Conservation (phyloP, 148 eudicot genomes). For the Vaccinium myrtillus region DNA sequence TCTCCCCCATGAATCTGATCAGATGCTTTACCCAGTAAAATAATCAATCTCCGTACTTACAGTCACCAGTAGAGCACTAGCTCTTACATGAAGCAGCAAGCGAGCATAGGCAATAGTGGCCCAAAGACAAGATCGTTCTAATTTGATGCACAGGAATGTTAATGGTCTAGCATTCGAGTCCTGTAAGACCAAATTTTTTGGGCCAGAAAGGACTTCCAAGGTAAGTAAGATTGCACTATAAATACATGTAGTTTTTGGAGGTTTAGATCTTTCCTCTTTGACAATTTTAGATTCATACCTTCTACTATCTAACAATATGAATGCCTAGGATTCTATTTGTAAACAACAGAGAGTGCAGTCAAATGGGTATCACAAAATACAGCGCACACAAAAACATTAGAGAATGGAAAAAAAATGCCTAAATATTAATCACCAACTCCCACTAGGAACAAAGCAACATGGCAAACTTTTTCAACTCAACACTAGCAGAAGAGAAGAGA, state of each 20-base stretch:
- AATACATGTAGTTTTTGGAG: background rate
- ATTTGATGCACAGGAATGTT: background rate
- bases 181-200: background rate
- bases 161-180: background rate
- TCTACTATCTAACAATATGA: background rate
- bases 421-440: background rate
- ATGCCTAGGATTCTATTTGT: background rate
- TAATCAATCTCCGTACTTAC: background rate
- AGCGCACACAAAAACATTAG: background rate
- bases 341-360: background rate
- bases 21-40: background rate
- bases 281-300: background rate
- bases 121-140: background rate
- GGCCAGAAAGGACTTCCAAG: background rate
- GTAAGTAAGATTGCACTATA: background rate
- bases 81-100: background rate
- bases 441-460: background rate
- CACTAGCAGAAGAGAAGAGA: conserved; percentile 5
- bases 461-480: background rate
- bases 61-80: background rate
- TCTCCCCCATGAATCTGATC: background rate
- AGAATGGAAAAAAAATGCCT: background rate
- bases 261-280: background rate
- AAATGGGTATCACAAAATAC: background rate
- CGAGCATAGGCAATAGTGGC: background rate